phyloP scores from a whole-genome alignment of 2,329 filamentous ascomycete genomes.

The Neobulgaria alba region DNA sequence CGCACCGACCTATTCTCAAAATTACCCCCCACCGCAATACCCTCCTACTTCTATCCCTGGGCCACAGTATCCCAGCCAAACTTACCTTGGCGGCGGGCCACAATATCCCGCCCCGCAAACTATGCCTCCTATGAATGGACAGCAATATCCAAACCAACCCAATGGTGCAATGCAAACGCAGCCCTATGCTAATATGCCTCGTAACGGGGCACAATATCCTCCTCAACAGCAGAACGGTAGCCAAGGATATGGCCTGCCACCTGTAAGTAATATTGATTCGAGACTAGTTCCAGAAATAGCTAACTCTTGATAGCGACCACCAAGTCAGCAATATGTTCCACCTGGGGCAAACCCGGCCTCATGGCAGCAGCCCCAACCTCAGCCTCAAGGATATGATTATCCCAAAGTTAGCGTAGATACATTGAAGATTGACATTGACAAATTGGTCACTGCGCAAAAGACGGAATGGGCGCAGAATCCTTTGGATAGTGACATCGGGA shows the following conservation, averaged over 20 bases:
- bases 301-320: conserved; percentile 8
- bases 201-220: conserved; percentile 1
- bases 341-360: conserved; percentile 29
- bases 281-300: neutral
- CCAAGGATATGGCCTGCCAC: conserved; percentile 21
- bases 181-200: conserved; percentile 9
- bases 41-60: conserved; percentile 8
- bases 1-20: conserved; percentile 22
- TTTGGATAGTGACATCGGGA: conserved; percentile 66
- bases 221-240: conserved; percentile 14
- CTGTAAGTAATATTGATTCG: conserved; percentile 17
- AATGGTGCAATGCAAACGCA: conserved; percentile 1
- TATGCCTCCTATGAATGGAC: conserved; percentile 8
- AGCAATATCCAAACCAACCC: conserved; percentile 7
- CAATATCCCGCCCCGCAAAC: conserved; percentile 8
- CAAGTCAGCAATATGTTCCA: conserved; percentile 30
- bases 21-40: conserved; percentile 29
- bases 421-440: conserved; percentile 75
- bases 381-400: conserved; percentile 21
- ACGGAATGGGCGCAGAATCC: conserved; percentile 67
- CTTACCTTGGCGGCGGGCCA: neutral
- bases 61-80: conserved; percentile 6
- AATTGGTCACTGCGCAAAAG: conserved; percentile 65
- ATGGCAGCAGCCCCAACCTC: conserved; percentile 28
- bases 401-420: conserved; percentile 56